Evolutionary conservation across 2,329 filamentous ascomycete species (phyloP), one percentile per base, ranked within the genome.

Genomic region (Fusarium newnesense): DNA sequence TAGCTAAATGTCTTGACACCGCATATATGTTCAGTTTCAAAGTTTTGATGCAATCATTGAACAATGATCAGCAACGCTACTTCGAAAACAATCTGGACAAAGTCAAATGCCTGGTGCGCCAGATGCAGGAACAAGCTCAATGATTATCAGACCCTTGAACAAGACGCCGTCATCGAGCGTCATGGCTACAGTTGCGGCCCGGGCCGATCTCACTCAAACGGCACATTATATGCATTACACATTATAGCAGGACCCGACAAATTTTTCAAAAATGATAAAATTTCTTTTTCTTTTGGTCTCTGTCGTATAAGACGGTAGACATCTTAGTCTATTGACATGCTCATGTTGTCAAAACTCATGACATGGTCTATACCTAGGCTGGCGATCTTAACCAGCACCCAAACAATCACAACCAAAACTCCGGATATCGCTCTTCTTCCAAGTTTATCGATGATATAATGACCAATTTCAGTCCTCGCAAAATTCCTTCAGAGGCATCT

Each of bases 351-450:
- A 58, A 36, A 50, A 57, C 24, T 40, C 53, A 44, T 59, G 34
- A 56, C 47, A 59, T 63, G 30, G 30, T 52, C 52, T 60, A 64
- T 70, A 52, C 67, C 58, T 58, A 60, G 43, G 42, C 53, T 37
- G 53, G 46, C 60, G 50, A 50, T 62, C 67, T 56, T 60, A 65
- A 61, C 67, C 66, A 69, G 62, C 59, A 60, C 63, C 62, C 64
- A 65, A 68, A 68, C 60, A 64, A 72, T 70, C 65, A 70, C 64
- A 78, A 75, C 73, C 75, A 78, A 77, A 78, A 78, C 76, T 78
- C 76, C 76, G 39, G 70, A 76, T 76, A 78, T 78, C 74, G 69
- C 70, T 78, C 69, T 71, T 77, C 67, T 73, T 67, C 60, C 60
- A 53, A 56, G 58, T 69, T 43, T 58, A 70, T 74, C 62, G 58